Conservation (phyloP, 169 alveolate genomes). For the Amoebophrya sp. region DNA sequence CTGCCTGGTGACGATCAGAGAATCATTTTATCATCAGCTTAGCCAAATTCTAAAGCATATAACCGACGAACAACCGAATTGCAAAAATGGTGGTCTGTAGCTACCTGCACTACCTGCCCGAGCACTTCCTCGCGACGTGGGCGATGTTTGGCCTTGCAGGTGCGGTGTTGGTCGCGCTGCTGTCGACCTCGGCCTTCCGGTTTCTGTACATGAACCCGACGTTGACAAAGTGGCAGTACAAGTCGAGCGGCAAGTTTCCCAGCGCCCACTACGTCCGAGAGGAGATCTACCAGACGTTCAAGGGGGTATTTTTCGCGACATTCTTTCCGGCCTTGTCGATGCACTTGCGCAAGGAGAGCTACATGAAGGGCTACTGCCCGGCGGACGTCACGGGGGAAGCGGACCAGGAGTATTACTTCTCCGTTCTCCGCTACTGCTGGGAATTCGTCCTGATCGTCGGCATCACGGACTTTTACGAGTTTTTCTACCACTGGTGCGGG, state of each 20-base stretch:
- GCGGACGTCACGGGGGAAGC: background rate
- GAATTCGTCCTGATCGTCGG: background rate
- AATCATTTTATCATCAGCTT: too few species aligned
- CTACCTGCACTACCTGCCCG: background rate
- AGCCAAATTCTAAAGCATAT: too few species aligned
- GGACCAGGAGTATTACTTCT: background rate
- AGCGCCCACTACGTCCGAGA: background rate
- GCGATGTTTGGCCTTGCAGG: background rate
- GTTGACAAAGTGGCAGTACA: background rate
- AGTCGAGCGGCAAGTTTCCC: background rate
- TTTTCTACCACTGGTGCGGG: background rate
- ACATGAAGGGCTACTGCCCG: background rate
- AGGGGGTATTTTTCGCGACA: background rate
- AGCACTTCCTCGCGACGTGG: background rate
- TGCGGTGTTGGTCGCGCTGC: background rate
- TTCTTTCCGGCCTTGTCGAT: background rate
- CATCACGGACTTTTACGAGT: background rate
- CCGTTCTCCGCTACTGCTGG: background rate
- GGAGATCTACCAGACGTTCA: conserved; percentile 8
- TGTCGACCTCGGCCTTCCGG: background rate
- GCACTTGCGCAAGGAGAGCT: background rate
- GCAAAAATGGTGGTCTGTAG: background rate
- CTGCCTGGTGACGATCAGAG: too few species aligned
- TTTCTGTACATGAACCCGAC: background rate
- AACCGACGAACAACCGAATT: too few species aligned